Base-by-base conservation (phyloP, 345 rosid genomes). In the Boechera stricta region DNA sequence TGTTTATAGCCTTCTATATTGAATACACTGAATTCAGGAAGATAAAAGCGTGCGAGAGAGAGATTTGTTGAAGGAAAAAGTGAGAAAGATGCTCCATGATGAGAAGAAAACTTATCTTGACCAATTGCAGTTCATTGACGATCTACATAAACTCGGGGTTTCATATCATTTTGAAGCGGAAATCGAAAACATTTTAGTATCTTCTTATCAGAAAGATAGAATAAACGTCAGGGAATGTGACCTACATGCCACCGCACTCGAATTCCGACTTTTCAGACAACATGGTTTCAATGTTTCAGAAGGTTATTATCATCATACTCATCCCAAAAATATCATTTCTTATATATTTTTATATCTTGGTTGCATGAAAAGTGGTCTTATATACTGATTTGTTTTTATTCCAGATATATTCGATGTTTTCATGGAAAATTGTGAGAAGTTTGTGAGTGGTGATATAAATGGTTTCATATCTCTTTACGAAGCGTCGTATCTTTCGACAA, bases 161-260 rank as follows among this genome's bases (percentile, higher is more conserved):
- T 60, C 78, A 10, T 85, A 87, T 41, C 90, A 82, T 80, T 89
- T 89, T 26, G 73, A 83, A 38, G 10, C 6, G 2, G 86, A 88
- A 76, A 77, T 71, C 41, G n/a, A 35, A 2, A 28, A 5, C 13
- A 28, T 71, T 80, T 42, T 84, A 80, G 9, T 71, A 44, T 26
- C 21, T 52, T 26, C 15, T 84, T 29, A 61, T 59, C 18, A 56
- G 10, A 39, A 49, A 32, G 31, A 49, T 49, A 24, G 39, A 32
- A 10, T 35, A 39, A 38, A 10, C 33, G 2, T 59, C 10, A 41
- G 31, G 18, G 21, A 78, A 49, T 18, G 6, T 24, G 76, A 70
- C 32, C 67, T 83, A 24, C 64, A 71, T 41, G 67, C 21, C 4
- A 45, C 45, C 11, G 77, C 86, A 24, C 83, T 84, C 2, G 64